Percentiles rank a stretch among this genome's conserved stretches.
These are phyloP conservation scores for Ganoderma sinense DNA, from an alignment of 1,284 basidiomycete genomes.

Conservation along the genomic window DNA sequence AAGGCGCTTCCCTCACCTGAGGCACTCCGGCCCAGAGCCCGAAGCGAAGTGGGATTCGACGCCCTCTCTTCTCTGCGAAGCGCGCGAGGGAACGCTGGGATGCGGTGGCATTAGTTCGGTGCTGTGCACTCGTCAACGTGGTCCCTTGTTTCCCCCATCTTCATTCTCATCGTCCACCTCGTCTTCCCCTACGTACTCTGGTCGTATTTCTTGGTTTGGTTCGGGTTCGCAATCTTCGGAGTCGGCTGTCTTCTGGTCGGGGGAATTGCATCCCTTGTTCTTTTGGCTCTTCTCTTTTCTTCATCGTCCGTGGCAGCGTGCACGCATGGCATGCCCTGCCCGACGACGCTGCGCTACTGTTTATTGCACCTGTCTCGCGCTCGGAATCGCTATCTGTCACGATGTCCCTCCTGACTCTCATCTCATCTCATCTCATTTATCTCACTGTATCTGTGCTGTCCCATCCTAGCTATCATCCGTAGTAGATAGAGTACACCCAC, in stretches of 20 bases:
- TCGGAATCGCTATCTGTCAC: conserved; percentile 18
- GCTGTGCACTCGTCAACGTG: conserved; percentile 27
- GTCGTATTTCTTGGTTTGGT: neutral
- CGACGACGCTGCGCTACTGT: conserved; percentile 1
- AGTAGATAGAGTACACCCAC: conserved; percentile 31
- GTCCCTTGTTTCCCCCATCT: conserved; percentile 12
- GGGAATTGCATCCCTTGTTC: neutral
- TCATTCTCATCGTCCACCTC: conserved; percentile 8
- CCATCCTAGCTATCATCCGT: conserved; percentile 30
- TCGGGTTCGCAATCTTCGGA: neutral
- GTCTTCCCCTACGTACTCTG: neutral
- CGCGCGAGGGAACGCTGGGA: conserved; percentile 24
- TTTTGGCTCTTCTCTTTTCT: conserved; percentile 5
- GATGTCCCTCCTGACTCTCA: conserved; percentile 6
- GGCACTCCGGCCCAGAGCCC: neutral
- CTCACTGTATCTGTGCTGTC: conserved; percentile 28
- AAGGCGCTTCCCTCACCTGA: neutral
- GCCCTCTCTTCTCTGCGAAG: conserved; percentile 17
- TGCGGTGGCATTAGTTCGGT: conserved; percentile 25
- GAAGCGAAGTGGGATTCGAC: conserved; percentile 8
- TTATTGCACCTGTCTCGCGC: conserved; percentile 14
- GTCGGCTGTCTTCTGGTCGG: conserved; percentile 2
- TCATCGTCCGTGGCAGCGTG: conserved; percentile 18
- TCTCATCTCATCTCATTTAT: conserved; percentile 17
- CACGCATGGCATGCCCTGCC: conserved; percentile 8